Base-by-base conservation (phyloP, 768 basidiomycete genomes). In the Rhodotorula toruloides region DNA sequence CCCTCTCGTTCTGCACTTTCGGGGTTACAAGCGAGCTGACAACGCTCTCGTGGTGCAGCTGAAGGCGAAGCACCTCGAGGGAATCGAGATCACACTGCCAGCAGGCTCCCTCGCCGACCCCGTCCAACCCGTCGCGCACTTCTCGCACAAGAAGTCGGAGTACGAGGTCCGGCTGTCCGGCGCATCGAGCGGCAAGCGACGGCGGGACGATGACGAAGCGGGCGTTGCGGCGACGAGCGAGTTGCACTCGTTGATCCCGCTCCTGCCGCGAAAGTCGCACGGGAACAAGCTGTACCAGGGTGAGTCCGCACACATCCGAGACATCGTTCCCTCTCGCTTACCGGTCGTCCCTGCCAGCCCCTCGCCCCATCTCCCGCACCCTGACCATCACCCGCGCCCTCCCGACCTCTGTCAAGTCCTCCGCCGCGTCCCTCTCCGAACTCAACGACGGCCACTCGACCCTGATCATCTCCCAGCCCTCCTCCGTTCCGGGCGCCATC, bases 401-500 rank as follows among this genome's bases (percentile, higher is more conserved):
- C 42, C 70, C 70, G 1, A 1, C 65, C 8, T 44, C 62, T 6
- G 52, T 71, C 62, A 56, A 58, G 43, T 43, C 70, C 25, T 57
- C 61, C 37, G 27, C 61, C 37, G 42, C 61, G 32, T 31, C 63
- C 44, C 60, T 54, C 47, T 5, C 44, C 36, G 6, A 54, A 14
- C 36, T 19, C 54, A 52, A 50, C 43, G 31, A 27, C 31, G 43
- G 54, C 37, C 66, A 67, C 61, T 68, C 71, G 19, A 58, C 71
- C 17, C 39, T 72, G 21, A 72, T 72, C 63, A 42, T 42, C n/a
- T 68, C 71, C 27, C 71, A 72, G 36, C 71, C 71, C 25, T 68
- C 66, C 22, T 67, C 71, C 32, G 71, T 72, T 50, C 71, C 71
- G 4, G 71, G 71, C 32, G 63, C 66, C 25, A 60, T 72, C 58